These are phyloP conservation scores for Exsudoporus floridanus DNA, from an alignment of 1,284 basidiomycete species.

Conservation along the genomic window DNA sequence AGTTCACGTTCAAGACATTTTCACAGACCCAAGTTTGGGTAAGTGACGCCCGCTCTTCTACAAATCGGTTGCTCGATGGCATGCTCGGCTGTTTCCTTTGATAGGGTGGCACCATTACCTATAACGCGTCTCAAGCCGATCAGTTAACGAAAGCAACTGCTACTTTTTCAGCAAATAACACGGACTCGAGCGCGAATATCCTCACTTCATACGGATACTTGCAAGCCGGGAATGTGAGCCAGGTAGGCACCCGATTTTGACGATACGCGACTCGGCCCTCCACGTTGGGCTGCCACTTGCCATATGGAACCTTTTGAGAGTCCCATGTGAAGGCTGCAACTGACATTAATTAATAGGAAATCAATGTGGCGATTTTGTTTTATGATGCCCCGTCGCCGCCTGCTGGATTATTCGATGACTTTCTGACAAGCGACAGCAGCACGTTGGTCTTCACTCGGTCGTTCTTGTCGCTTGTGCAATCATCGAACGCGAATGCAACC, in stretches of 20 bases:
- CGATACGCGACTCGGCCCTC: neutral
- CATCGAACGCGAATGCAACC: conserved; percentile 19
- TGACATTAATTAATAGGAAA: conserved; percentile 12
- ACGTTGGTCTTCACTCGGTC: conserved; percentile 37
- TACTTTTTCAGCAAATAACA: conserved; percentile 50
- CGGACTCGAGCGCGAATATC: conserved; percentile 62
- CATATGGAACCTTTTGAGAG: neutral
- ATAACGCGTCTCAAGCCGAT: conserved; percentile 32
- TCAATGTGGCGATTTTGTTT: conserved; percentile 35
- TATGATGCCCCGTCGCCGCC: conserved; percentile 45
- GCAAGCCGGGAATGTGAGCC: conserved; percentile 27
- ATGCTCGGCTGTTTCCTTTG: conserved; percentile 2
- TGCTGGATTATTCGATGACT: conserved; percentile 44
- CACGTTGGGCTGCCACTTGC: conserved; percentile 1
- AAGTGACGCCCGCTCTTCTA: conserved; percentile 1
- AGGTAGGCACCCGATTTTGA: conserved; percentile 19
- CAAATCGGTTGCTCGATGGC: neutral
- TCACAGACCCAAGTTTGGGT: conserved; percentile 63
- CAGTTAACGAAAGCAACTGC: conserved; percentile 43
- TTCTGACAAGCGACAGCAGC: conserved; percentile 33
- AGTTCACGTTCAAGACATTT: conserved; percentile 53
- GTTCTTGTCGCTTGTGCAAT: conserved; percentile 37
- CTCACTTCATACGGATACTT: conserved; percentile 55
- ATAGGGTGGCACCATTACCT: conserved; percentile 56
- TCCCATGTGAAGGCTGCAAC: neutral